Evolutionary conservation across 495 filamentous ascomycete genomes (phyloP).

Genomic region (Niebla homalea): DNA sequence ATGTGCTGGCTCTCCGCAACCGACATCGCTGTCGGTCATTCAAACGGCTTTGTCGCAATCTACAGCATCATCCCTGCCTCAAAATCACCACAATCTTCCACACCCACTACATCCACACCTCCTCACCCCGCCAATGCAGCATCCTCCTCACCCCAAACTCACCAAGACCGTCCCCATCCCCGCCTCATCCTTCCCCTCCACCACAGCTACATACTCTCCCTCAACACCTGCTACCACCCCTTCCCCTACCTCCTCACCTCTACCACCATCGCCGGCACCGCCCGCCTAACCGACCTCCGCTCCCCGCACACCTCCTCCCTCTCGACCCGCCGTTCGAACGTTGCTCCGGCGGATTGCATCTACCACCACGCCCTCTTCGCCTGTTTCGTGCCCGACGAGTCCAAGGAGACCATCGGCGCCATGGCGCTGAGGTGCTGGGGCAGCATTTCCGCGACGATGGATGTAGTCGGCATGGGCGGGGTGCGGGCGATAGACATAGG

Average conservation of each 20-base stretch:
- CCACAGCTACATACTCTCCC: slow-evolving; percentile 44
- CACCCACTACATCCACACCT: not conserved
- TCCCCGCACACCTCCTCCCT: slow-evolving; percentile 36
- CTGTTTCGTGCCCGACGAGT: slow-evolving; percentile 44
- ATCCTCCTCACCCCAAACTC: not conserved
- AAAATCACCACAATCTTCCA: not conserved
- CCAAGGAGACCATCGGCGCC: slow-evolving; percentile 35
- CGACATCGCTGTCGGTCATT: slow-evolving; percentile 46
- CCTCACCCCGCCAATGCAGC: not conserved
- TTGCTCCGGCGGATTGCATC: slow-evolving; percentile 32
- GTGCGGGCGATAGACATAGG: slow-evolving; percentile 28
- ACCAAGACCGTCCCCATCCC: slow-evolving; percentile 25
- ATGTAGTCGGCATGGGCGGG: slow-evolving; percentile 3
- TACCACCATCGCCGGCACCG: slow-evolving; percentile 44
- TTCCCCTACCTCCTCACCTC: slow-evolving; percentile 42
- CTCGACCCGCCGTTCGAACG: slow-evolving; percentile 37
- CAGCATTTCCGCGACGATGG: slow-evolving; percentile 24
- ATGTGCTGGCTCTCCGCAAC: slow-evolving; percentile 49
- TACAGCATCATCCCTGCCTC: slow-evolving; percentile 35
- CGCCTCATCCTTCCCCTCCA: slow-evolving; percentile 45
- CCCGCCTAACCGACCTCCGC: slow-evolving; percentile 42
- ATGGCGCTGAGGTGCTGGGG: slow-evolving; percentile 45
- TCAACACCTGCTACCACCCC: slow-evolving; percentile 46
- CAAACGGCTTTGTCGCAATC: slow-evolving; percentile 47
- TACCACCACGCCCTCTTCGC: slow-evolving; percentile 46